These are phyloP conservation scores for Leishmania tarentolae DNA, from an alignment of 208 protist species.

Conservation along the genomic window DNA sequence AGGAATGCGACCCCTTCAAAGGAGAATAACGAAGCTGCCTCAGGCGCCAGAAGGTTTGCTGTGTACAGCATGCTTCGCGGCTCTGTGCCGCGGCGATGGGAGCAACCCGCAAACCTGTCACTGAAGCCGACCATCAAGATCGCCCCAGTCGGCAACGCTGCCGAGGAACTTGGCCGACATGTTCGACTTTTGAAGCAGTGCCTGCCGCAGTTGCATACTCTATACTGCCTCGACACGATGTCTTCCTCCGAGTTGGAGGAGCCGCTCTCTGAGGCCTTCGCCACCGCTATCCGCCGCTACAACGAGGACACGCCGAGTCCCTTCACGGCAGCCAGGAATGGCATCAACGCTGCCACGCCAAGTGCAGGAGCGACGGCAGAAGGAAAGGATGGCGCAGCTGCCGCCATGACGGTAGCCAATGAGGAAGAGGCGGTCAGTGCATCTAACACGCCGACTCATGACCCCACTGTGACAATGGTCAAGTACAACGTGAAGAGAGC, in stretches of 20 bases:
- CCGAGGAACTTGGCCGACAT: slow-evolving; percentile 46
- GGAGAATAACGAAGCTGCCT: background rate
- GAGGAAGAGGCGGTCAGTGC: background rate
- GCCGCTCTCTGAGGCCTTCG: slow-evolving; percentile 62
- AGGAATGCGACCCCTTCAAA: background rate
- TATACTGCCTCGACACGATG: slow-evolving; percentile 69
- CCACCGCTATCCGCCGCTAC: slow-evolving; percentile 39
- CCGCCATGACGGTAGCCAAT: background rate
- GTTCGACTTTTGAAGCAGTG: slow-evolving; percentile 40
- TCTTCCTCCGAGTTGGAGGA: slow-evolving; percentile 47
- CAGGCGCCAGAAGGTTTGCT: slow-evolving; percentile 33
- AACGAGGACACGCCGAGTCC: slow-evolving; percentile 13
- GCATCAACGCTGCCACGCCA: background rate
- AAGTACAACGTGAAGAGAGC: slow-evolving; percentile 66
- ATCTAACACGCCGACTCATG: background rate
- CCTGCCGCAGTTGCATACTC: slow-evolving; percentile 28
- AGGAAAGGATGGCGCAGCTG: background rate
- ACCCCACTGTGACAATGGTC: slow-evolving; percentile 26
- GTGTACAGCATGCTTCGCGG: slow-evolving; percentile 70
- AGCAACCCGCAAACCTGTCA: slow-evolving; percentile 76
- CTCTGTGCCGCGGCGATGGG: slow-evolving; percentile 78
- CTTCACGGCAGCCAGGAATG: background rate
- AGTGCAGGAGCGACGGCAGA: background rate
- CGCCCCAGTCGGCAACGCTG: slow-evolving; percentile 30
- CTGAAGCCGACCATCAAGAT: slow-evolving; percentile 72